These are phyloP conservation scores for Trichoderma gracile DNA, from an alignment of 2,329 filamentous ascomycete genomes.

Conservation along the genomic window DNA sequence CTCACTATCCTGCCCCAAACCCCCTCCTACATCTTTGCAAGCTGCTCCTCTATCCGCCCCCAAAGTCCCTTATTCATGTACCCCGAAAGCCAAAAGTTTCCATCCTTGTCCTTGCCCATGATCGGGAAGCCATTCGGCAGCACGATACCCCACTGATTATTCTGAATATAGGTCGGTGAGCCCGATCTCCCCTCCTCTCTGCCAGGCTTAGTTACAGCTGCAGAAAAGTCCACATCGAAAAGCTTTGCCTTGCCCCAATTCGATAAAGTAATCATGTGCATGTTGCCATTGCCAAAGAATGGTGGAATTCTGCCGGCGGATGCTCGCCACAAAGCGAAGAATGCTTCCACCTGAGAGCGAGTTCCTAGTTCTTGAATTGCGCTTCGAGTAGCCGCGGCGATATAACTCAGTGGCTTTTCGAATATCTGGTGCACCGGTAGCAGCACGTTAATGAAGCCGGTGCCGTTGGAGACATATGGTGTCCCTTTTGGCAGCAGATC, in stretches of 20 bases:
- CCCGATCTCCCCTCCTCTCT: background rate
- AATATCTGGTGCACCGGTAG: background rate
- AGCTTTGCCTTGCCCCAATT: constrained; percentile 3
- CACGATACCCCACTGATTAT: background rate
- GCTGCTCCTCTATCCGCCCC: background rate
- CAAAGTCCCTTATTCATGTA: constrained; percentile 3
- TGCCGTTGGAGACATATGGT: background rate
- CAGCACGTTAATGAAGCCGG: background rate
- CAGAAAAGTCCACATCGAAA: background rate
- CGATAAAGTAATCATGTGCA: background rate
- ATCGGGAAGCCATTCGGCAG: background rate
- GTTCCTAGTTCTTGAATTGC: background rate
- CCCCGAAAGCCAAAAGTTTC: background rate
- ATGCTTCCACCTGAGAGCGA: background rate
- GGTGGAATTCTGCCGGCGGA: background rate
- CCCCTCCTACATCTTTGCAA: background rate
- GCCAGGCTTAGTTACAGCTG: background rate
- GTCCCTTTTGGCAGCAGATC: background rate
- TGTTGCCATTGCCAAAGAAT: background rate
- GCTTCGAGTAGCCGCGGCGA: background rate
- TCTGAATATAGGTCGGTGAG: background rate
- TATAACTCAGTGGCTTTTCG: background rate
- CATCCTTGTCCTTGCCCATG: background rate
- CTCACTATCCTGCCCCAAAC: too few relatives aligned
- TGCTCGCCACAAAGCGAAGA: background rate